Base-by-base conservation (phyloP, 768 basidiomycete genomes). In the Panellus pusillus region DNA sequence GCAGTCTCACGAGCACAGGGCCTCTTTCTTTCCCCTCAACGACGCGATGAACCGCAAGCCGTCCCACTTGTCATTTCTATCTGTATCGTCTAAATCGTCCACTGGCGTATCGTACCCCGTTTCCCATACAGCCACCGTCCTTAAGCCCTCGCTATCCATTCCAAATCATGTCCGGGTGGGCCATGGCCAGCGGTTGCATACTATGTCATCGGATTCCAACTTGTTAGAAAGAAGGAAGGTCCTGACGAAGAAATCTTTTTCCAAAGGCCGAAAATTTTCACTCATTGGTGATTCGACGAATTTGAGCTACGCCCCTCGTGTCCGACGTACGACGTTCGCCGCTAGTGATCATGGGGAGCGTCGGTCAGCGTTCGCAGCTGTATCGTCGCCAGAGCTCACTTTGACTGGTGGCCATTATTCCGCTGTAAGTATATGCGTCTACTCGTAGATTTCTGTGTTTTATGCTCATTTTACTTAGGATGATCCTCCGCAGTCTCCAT, bases 271-370 rank as follows among this genome's bases (percentile, higher is more conserved):
- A 3, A 2, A 24, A 24, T 24, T 24, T 24, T 6, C 6, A 24
- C 3, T 24, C 24, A 24, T 24, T 24, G 24, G 24, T 24, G 24
- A 24, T 24, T 24, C 24, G 24, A 24, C 24, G 24, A 24, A 24
- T 24, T 2, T 24, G 24, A 24, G 6, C 24, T 2, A 24, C 6
- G 24, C 24, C 24, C 15, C 14, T 31, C 55, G 55, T n/a, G 14
- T 20, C 27, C 44, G 55, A n/a, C 55, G 55, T 8, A 32, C 39
- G 17, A 51, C 55, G 28, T 47, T 56, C 24, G 43, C 48, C 31
- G 28, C 29, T 11, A 36, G 52, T 31, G 32, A 47, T 39, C 35
- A n/a, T n/a, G n/a, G n/a, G n/a, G n/a, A 49, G 20, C 37, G 29
- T 41, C 42, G 5, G 36, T 12, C 9, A 14, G 11, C 17, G 47